Evolutionary conservation across 768 basidiomycete species (phyloP).

Genomic region (Kwoniella sp.): DNA sequence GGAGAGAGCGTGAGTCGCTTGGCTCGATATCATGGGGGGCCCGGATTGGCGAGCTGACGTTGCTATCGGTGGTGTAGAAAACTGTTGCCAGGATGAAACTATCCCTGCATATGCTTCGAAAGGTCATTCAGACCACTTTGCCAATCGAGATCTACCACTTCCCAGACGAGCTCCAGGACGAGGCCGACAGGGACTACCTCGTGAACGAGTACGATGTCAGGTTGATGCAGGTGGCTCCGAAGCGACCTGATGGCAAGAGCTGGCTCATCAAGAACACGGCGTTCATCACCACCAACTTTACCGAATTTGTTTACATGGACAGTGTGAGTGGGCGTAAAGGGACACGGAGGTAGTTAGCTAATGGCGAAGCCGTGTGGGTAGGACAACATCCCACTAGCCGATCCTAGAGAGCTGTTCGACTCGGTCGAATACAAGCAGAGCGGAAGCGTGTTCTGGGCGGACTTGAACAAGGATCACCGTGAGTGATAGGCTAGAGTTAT

Average conservation of each 20-base stretch:
- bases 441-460: constrained; percentile 54
- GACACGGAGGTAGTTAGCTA: neutral
- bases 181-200: constrained; percentile 28
- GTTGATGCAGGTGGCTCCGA: constrained; percentile 33
- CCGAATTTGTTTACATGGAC: constrained; percentile 47
- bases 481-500: no score
- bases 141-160: constrained; percentile 54
- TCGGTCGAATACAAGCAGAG: constrained; percentile 43
- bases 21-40: neutral
- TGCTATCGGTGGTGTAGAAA: constrained; percentile 28
- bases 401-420: constrained; percentile 51
- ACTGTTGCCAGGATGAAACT: constrained; percentile 46
- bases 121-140: constrained; percentile 46
- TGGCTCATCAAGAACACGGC: constrained; percentile 48
- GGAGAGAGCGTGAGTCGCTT: constrained; percentile 37
- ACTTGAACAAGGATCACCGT: constrained; percentile 52
- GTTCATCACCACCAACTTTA: constrained; percentile 43
- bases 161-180: constrained; percentile 49
- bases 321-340: constrained; percentile 27
- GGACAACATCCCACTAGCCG: constrained; percentile 52
- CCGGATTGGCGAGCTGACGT: constrained; percentile 5
- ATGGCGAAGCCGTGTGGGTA: constrained; percentile 4
- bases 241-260: constrained; percentile 31
- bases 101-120: constrained; percentile 50
- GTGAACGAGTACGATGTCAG: constrained; percentile 42